Evolutionary conservation across 1,284 basidiomycete species (phyloP), one percentile per base, ranked within the genome.

Genomic region (Ustilago crameri): DNA sequence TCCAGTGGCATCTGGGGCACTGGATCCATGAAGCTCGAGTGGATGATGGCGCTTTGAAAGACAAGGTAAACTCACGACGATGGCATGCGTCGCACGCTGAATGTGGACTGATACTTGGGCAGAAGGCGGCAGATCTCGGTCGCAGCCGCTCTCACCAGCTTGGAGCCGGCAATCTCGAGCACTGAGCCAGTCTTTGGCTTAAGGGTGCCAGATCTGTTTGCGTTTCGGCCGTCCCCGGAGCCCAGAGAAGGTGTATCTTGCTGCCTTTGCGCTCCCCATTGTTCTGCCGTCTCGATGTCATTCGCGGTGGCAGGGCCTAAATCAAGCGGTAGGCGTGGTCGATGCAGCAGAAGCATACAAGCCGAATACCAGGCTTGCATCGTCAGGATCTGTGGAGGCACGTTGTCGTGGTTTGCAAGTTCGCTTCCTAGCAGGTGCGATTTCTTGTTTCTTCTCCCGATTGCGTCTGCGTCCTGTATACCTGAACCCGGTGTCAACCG

Each of bases 21-120:
- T 12, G 18, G 27, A 9, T 47, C 55, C 9, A 53, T 32, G 17
- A 64, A 55, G 35, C 48, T 51, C n/a, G 61, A 49, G 35, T 52
- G 61, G 18, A 58, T 55, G 24, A 53, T 44, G 24, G 61, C 61
- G 23, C 52, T 55, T 35, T 58, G 61, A 18, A 64, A 64, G 47
- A 64, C 58, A 23, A 64, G 61, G 30, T 64, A 64, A 8, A 64
- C 55, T 54, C 61, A 64, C 3, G 51, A 55, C 3, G 54, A 55
- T 5, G 61, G 48, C 24, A 64, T 55, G 17, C 42, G 45, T 10
- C 45, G 40, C 9, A 57, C 49, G n/a, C 52, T 50, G 45, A 64
- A 64, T 2, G 61, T 64, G 2, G 44, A 27, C 26, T 51, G 51
- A 24, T 64, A 64, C 26, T 47, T 46, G 5, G 53, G 48, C 34